phyloP scores from a whole-genome alignment of 345 rosid genomes.

The Viola odorata region DNA sequence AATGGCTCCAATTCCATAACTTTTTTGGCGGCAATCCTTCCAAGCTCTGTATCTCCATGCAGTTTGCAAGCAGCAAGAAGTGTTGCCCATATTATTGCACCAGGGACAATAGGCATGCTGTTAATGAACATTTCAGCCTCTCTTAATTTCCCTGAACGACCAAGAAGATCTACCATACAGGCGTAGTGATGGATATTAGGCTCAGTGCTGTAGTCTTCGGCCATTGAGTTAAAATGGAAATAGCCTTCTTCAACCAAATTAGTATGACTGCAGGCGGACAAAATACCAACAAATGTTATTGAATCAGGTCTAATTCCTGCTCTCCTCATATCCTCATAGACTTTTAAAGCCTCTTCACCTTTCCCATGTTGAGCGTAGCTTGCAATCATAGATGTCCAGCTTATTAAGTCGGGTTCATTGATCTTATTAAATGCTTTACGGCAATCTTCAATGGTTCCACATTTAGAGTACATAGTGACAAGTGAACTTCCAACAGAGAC shows the following conservation, averaged over 20 bases:
- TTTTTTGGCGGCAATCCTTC: conserved; percentile 53
- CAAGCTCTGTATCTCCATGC: conserved; percentile 68
- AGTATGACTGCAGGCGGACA: conserved; percentile 62
- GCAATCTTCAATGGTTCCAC: conserved; percentile 36
- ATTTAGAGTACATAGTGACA: conserved; percentile 57
- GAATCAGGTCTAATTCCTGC: conserved; percentile 49
- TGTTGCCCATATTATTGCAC: conserved; percentile 71
- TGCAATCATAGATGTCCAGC: conserved; percentile 70
- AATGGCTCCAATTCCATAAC: conserved; percentile 46
- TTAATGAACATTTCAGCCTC: conserved; percentile 66
- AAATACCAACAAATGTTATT: conserved; percentile 55
- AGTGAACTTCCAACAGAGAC: conserved; percentile 38
- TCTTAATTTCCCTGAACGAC: conserved; percentile 64
- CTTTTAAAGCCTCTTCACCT: conserved; percentile 41
- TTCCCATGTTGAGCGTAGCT: conserved; percentile 39
- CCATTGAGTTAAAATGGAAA: conserved; percentile 53
- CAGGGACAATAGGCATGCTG: conserved; percentile 49
- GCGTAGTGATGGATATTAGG: conserved; percentile 59
- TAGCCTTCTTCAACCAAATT: conserved; percentile 67
- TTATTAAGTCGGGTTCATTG: conserved; percentile 42
- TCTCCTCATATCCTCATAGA: conserved; percentile 47
- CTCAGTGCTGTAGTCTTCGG: conserved; percentile 47
- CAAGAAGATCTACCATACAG: conserved; percentile 79
- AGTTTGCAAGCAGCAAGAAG: conserved; percentile 74
- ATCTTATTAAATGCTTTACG: conserved; percentile 32